These are phyloP conservation scores for Theobroma cacao DNA, from an alignment of 345 rosid genomes.

Conservation along the genomic window DNA sequence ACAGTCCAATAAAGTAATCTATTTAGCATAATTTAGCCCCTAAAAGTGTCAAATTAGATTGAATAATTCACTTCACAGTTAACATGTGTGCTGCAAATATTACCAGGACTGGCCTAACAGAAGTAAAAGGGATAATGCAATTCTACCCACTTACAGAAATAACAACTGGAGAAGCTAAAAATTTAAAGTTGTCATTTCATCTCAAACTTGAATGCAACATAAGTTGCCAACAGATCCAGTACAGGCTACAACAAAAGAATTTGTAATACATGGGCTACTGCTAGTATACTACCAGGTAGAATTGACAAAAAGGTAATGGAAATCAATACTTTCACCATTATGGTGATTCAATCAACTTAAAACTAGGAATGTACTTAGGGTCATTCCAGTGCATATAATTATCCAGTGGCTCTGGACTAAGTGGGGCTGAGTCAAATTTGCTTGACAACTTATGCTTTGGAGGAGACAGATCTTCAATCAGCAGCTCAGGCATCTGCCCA, in stretches of 20 bases:
- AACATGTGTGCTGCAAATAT: neutral
- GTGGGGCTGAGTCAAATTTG: neutral
- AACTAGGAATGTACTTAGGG: constrained; percentile 2
- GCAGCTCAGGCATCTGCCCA: neutral
- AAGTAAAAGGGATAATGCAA: neutral
- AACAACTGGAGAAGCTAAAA: neutral
- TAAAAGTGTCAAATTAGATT: neutral
- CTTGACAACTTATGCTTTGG: neutral
- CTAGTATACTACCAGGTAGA: neutral
- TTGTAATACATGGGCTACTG: neutral
- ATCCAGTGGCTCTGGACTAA: neutral
- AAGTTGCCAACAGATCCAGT: neutral
- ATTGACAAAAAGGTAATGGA: neutral
- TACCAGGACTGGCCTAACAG: neutral
- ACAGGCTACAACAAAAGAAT: neutral
- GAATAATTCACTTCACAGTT: neutral
- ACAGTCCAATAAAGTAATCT: too few species aligned
- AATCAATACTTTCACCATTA: neutral
- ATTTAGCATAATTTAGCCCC: neutral
- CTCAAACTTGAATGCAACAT: constrained; percentile 2
- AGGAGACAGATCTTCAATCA: neutral
- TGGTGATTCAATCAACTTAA: constrained; percentile 15
- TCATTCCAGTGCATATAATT: constrained; percentile 5
- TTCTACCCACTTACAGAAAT: neutral
- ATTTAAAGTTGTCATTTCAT: neutral